Conservation (phyloP, 257 asterid genomes). For the Nemophila menziesii region DNA sequence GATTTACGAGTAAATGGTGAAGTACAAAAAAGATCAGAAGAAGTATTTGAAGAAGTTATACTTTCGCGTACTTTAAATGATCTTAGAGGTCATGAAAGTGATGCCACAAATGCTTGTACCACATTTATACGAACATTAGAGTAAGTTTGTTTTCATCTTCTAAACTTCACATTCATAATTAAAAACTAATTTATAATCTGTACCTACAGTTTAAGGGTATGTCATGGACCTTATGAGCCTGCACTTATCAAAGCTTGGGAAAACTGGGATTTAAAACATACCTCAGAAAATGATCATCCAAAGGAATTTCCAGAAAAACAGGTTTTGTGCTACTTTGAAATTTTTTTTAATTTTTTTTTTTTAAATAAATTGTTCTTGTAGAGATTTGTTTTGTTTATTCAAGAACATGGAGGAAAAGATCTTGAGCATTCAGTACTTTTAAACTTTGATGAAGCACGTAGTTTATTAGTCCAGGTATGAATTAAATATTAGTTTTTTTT, state of each 20-base stretch:
- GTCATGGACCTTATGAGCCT: conserved; percentile 75
- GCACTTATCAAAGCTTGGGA: conserved; percentile 84
- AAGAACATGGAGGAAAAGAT: conserved; percentile 93
- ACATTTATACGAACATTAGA: conserved; percentile 65
- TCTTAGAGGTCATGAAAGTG: conserved; percentile 40
- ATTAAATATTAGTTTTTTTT: conserved; percentile 1
- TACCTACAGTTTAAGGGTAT: conserved; percentile 62
- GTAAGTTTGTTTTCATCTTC: conserved; percentile 34
- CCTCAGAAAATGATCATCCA: conserved; percentile 89
- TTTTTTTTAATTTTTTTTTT: background rate
- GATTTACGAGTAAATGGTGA: conserved; percentile 74
- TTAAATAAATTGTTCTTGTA: conserved; percentile 13
- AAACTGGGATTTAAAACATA: conserved; percentile 66
- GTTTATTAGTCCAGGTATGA: conserved; percentile 72
- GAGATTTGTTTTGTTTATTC: conserved; percentile 75
- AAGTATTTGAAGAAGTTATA: conserved; percentile 82
- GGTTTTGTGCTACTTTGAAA: conserved; percentile 23
- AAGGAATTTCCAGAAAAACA: conserved; percentile 66
- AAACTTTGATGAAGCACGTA: conserved; percentile 74
- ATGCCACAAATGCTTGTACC: conserved; percentile 52
- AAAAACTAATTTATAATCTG: conserved; percentile 3
- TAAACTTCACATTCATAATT: background rate
- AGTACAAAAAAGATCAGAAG: conserved; percentile 85
- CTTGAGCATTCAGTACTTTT: conserved; percentile 81
- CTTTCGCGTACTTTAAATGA: conserved; percentile 82